These are phyloP conservation scores for Verticillium nubilum DNA, from an alignment of 2,329 filamentous ascomycete species.

Conservation along the genomic window DNA sequence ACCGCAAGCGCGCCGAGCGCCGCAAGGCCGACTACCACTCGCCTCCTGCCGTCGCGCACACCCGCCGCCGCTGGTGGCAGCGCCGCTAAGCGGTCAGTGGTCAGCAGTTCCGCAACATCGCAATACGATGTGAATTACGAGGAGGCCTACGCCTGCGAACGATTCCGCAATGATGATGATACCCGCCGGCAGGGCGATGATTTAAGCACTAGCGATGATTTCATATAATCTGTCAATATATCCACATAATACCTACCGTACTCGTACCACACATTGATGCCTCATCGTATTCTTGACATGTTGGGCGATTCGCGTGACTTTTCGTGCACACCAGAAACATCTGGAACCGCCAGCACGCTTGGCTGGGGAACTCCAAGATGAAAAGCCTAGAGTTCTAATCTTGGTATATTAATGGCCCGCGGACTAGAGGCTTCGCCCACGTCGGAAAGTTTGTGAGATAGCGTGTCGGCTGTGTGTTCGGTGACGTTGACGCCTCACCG, in stretches of 20 bases:
- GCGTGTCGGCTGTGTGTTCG: background rate
- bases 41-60: slow-evolving; percentile 9
- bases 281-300: background rate
- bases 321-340: background rate
- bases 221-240: background rate
- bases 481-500: no score
- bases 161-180: background rate
- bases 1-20: slow-evolving; percentile 23
- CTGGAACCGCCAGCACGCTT: background rate
- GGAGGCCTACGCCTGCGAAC: background rate
- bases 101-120: no score
- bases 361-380: background rate
- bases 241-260: background rate
- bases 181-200: background rate
- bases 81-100: slow-evolving; percentile 9
- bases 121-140: background rate
- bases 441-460: background rate
- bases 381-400: background rate
- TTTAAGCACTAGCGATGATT: background rate
- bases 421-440: background rate
- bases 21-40: slow-evolving; percentile 21
- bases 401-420: background rate
- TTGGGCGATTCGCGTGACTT: background rate
- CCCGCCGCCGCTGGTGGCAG: slow-evolving; percentile 10
- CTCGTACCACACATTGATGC: background rate